These are phyloP conservation scores for Phialophora macrospora DNA, from an alignment of 2,329 filamentous ascomycete species.

Conservation along the genomic window DNA sequence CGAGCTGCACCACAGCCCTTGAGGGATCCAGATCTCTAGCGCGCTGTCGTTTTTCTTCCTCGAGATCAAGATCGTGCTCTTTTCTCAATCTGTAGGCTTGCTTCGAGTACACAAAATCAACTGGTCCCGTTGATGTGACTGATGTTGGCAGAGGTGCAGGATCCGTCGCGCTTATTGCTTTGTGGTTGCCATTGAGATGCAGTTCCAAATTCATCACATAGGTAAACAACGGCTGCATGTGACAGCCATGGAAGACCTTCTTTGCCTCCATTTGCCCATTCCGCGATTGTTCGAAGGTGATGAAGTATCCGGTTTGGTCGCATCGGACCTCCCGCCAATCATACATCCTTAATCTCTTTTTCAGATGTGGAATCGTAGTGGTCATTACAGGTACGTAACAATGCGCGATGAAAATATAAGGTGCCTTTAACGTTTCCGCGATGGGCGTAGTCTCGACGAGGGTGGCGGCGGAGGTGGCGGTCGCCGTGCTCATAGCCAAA, in stretches of 20 bases:
- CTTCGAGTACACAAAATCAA: constrained; percentile 36
- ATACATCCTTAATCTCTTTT: constrained; percentile 84
- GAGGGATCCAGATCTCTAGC: constrained; percentile 92
- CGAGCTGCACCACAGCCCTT: constrained; percentile 75
- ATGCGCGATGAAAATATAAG: constrained; percentile 89
- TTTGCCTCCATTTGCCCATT: constrained; percentile 79
- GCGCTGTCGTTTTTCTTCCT: constrained; percentile 86
- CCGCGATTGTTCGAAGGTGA: constrained; percentile 81
- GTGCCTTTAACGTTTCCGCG: constrained; percentile 71
- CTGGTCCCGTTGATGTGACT: constrained; percentile 22
- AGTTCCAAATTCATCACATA: constrained; percentile 92
- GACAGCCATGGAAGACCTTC: constrained; percentile 76
- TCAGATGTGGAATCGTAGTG: constrained; percentile 85
- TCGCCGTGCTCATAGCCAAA: not conserved
- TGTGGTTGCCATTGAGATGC: constrained; percentile 69
- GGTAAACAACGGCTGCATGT: constrained; percentile 85
- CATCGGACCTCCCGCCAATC: constrained; percentile 79
- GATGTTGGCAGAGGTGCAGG: constrained; percentile 16
- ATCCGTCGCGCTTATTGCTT: constrained; percentile 59
- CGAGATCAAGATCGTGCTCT: constrained; percentile 80
- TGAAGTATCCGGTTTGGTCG: constrained; percentile 86
- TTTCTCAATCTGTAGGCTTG: constrained; percentile 58
- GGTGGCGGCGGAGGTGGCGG: not conserved
- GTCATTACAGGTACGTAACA: constrained; percentile 83
- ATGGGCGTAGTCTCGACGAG: constrained; percentile 70